Evolutionary conservation across 164 flowering plant genomes (phyloP).

Genomic region (Magnolia kwangsiensis): DNA sequence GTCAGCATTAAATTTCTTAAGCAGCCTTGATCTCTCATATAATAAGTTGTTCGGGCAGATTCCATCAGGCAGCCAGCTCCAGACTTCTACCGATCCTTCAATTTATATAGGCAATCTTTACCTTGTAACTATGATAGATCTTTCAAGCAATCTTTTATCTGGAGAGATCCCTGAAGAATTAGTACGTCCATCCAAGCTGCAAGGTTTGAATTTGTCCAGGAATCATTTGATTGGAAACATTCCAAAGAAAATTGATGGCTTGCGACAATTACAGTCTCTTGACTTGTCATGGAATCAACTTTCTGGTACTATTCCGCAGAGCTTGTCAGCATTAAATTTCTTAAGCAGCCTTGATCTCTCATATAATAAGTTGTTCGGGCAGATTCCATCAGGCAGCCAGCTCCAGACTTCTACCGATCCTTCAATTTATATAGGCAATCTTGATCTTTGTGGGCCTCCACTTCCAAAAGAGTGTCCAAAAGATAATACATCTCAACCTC

Average conservation of each 20-base stretch:
- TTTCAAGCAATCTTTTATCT: conserved; percentile 13
- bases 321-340: conserved; percentile 3
- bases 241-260: conserved; percentile 11
- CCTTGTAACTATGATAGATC: conserved; percentile 13
- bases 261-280: conserved; percentile 12
- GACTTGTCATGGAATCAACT: conserved; percentile 21
- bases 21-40: conserved; percentile 20
- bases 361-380: conserved; percentile 17
- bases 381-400: conserved; percentile 20
- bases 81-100: conserved; percentile 8
- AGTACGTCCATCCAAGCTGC: conserved; percentile 6
- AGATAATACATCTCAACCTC: no score
- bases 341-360: conserved; percentile 21
- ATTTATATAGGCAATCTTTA: conserved; percentile 12
- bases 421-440: conserved; percentile 13
- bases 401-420: conserved; percentile 9
- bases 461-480: neutral
- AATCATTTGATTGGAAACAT: conserved; percentile 10
- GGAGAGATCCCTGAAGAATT: conserved; percentile 11
- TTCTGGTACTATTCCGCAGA: conserved; percentile 14
- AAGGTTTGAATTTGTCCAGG: conserved; percentile 6
- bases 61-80: conserved; percentile 19
- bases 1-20: conserved; percentile 4
- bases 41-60: conserved; percentile 20
- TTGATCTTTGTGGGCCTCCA: conserved; percentile 16